Percentiles rank a stretch among this genome's conserved stretches.
phyloP scores from a whole-genome alignment of 139 green algal species.

The Tetradesmus obliquus region DNA sequence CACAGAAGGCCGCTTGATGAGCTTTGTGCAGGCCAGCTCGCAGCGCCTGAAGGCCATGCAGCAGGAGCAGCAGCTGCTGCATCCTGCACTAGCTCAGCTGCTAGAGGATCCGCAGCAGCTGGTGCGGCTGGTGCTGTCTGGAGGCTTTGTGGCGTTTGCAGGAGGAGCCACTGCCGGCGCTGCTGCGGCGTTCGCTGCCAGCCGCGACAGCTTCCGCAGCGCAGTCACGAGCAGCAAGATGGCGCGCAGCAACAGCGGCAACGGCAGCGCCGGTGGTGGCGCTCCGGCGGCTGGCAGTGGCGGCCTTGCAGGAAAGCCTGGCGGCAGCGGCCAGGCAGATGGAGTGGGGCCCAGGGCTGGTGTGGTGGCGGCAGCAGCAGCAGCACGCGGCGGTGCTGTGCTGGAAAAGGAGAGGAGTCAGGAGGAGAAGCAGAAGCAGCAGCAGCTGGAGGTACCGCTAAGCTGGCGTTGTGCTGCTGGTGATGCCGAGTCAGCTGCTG shows the following conservation, averaged over 20 bases:
- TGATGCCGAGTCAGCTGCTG: too few species aligned
- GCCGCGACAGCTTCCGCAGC: neutral
- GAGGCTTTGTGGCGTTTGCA: conserved; percentile 16
- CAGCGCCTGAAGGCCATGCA: conserved; percentile 21
- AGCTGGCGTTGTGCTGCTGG: neutral
- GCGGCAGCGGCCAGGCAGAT: neutral
- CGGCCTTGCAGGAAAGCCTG: neutral
- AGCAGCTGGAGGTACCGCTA: neutral
- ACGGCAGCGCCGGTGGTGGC: neutral
- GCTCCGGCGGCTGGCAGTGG: neutral
- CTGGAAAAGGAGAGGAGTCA: neutral
- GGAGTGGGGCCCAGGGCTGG: conserved; percentile 18
- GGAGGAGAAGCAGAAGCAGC: neutral
- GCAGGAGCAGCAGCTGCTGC: conserved; percentile 14
- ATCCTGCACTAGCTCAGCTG: neutral
- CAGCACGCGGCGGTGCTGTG: neutral
- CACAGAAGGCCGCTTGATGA: conserved; percentile 19
- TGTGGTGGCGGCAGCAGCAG: neutral
- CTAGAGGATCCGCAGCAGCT: neutral
- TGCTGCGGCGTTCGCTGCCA: conserved; percentile 8
- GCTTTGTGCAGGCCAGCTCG: conserved; percentile 7
- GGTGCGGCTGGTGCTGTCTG: conserved; percentile 14
- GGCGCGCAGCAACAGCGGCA: neutral
- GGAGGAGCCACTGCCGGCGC: neutral
- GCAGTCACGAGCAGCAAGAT: neutral